Conservation (phyloP, 129 eudicot genomes). For the Glebionis coronaria region DNA sequence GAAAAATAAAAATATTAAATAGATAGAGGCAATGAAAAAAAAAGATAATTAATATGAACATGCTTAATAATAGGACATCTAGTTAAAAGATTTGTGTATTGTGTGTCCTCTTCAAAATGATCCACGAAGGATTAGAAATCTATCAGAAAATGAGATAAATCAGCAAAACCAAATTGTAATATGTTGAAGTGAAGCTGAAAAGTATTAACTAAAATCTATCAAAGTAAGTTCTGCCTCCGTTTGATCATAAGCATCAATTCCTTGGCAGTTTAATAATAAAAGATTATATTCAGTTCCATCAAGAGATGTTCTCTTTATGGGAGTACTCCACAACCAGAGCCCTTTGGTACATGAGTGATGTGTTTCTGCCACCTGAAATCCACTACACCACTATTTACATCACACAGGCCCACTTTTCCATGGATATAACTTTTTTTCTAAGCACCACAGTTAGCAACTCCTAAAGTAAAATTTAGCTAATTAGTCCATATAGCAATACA, state of each 20-base stretch:
- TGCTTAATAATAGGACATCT: conserved; percentile 96
- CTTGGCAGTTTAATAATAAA: conserved; percentile 88
- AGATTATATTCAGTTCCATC: conserved; percentile 95
- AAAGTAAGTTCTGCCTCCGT: conserved; percentile 99
- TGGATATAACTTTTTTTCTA: too few relatives aligned
- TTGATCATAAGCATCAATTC: conserved; percentile 99
- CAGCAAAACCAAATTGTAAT: neutral
- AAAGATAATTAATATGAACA: conserved; percentile 51
- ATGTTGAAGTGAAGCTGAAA: conserved; percentile 3
- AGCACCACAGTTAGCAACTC: too few relatives aligned
- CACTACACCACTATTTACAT: too few relatives aligned
- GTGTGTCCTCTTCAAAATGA: conserved; percentile 77
- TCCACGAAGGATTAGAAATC: conserved; percentile 1
- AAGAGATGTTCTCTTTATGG: conserved; percentile 83
- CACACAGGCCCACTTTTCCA: too few relatives aligned
- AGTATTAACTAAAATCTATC: too few relatives aligned
- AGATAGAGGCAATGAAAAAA: conserved; percentile 10
- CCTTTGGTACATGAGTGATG: conserved; percentile 99
- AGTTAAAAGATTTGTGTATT: conserved; percentile 93
- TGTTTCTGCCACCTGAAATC: conserved; percentile 95
- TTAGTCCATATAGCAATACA: too few relatives aligned
- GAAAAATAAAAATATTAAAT: neutral
- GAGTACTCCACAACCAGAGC: conserved; percentile 97
- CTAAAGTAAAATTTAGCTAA: too few relatives aligned
- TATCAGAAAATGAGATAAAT: neutral